These are phyloP conservation scores for Atalantia buxifolia DNA, from an alignment of 345 rosid genomes.

Conservation along the genomic window DNA sequence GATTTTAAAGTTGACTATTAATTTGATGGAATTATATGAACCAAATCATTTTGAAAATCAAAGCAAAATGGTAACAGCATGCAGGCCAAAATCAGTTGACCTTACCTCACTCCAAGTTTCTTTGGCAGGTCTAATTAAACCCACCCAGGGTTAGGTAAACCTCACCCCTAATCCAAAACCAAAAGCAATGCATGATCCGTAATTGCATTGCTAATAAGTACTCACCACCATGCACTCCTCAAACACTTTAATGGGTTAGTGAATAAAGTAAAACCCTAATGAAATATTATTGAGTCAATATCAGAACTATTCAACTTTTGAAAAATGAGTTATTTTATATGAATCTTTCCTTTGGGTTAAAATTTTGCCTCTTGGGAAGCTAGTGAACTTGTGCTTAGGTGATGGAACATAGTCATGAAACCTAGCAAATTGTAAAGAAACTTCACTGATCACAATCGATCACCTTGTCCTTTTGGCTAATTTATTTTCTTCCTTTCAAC, in stretches of 20 bases:
- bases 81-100: slow-evolving; percentile 24
- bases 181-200: not conserved
- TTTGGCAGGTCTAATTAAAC: not conserved
- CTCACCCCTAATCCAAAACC: not conserved
- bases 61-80: slow-evolving; percentile 9
- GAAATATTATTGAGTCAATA: slow-evolving; percentile 8
- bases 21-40: slow-evolving; percentile 12
- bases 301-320: not conserved
- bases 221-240: not conserved
- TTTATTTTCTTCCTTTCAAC: not conserved
- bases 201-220: not conserved
- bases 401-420: slow-evolving; percentile 4
- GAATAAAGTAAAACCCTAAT: not conserved
- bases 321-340: not conserved
- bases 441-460: slow-evolving; percentile 23
- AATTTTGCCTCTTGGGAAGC: slow-evolving; percentile 13
- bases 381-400: slow-evolving; percentile 24
- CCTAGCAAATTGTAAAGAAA: slow-evolving; percentile 5
- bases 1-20: slow-evolving; percentile 12
- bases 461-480: slow-evolving; percentile 6
- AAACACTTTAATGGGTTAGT: not conserved
- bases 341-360: slow-evolving; percentile 16
- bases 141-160: slow-evolving; percentile 3
- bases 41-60: slow-evolving; percentile 7
- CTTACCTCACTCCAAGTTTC: slow-evolving; percentile 28